A percentile compares a stretch with the other conserved stretches of the same genome.
phyloP scores from a whole-genome alignment of 2,329 filamentous ascomycete genomes.

The Stagonosporopsis cucurbitacearum region DNA sequence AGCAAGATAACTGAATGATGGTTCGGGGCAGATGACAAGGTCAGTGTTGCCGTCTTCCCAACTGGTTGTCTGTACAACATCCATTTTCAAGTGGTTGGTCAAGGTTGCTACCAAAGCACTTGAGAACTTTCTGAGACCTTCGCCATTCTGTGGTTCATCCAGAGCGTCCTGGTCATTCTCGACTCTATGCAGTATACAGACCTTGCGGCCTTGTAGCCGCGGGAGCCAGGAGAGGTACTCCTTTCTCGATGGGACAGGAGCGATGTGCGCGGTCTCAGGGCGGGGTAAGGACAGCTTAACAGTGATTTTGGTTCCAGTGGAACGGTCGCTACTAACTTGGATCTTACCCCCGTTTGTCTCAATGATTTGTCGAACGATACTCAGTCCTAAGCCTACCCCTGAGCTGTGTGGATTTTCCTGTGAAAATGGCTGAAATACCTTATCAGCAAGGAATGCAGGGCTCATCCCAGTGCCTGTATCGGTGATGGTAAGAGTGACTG shows the following conservation, averaged over 20 bases:
- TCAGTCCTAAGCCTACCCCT: constrained; percentile 38
- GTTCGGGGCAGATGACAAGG: constrained; percentile 44
- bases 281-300: constrained; percentile 28
- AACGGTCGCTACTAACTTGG: constrained; percentile 33
- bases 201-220: constrained; percentile 28
- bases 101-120: constrained; percentile 30
- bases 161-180: neutral
- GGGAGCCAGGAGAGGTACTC: constrained; percentile 28
- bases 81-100: constrained; percentile 34
- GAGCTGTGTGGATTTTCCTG: constrained; percentile 40
- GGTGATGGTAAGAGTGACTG: constrained; percentile 45
- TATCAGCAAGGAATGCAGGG: constrained; percentile 39
- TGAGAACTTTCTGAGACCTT: constrained; percentile 31
- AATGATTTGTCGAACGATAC: constrained; percentile 39
- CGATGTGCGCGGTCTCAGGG: neutral
- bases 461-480: constrained; percentile 47
- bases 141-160: constrained; percentile 13
- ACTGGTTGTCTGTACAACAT: constrained; percentile 32
- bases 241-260: constrained; percentile 6
- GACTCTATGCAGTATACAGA: constrained; percentile 35
- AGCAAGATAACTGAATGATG: constrained; percentile 41
- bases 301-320: constrained; percentile 25
- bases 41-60: constrained; percentile 35
- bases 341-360: constrained; percentile 39
- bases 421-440: constrained; percentile 44